phyloP scores from a whole-genome alignment of 352 stramenopile genomes.

The Phytophthora megakarya region DNA sequence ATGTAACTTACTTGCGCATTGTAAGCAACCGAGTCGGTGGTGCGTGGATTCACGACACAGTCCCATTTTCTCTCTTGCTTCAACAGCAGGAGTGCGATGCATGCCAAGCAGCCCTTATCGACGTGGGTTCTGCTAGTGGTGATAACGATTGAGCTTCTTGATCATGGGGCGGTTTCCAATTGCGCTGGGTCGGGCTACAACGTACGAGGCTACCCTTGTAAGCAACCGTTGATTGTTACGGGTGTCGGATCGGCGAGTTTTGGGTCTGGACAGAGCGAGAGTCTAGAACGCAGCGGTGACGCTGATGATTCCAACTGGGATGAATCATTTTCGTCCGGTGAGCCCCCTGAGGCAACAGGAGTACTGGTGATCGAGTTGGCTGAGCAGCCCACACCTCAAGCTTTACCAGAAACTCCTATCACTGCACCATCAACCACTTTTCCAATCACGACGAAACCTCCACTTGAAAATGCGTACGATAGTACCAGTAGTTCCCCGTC shows the following conservation, averaged over 20 bases:
- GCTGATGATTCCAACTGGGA: constrained; percentile 1
- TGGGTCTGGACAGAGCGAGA: not conserved
- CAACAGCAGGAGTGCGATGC: constrained; percentile 8
- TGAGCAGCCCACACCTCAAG: not conserved
- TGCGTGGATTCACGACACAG: constrained; percentile 9
- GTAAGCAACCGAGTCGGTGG: constrained; percentile 4
- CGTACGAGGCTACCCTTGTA: not conserved
- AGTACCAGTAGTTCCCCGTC: not conserved
- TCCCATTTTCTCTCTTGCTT: constrained; percentile 23
- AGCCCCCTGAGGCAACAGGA: not conserved
- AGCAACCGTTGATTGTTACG: not conserved
- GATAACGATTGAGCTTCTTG: not conserved
- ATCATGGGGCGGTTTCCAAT: constrained; percentile 2
- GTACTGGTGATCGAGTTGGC: not conserved
- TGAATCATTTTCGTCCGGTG: constrained; percentile 3
- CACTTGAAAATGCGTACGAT: not conserved
- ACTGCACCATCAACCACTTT: constrained; percentile 1
- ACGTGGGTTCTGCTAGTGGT: not conserved
- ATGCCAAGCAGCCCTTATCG: constrained; percentile 5
- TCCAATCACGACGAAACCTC: not conserved
- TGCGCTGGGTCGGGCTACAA: constrained; percentile 15
- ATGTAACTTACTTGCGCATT: no score
- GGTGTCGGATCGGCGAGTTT: constrained; percentile 4
- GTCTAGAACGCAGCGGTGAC: constrained; percentile 1
- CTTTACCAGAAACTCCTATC: not conserved